Percentiles rank a stretch among this genome's conserved stretches.
Conservation (phyloP, 1,139 yeast species). For the Oligophagozyma castellii region DNA sequence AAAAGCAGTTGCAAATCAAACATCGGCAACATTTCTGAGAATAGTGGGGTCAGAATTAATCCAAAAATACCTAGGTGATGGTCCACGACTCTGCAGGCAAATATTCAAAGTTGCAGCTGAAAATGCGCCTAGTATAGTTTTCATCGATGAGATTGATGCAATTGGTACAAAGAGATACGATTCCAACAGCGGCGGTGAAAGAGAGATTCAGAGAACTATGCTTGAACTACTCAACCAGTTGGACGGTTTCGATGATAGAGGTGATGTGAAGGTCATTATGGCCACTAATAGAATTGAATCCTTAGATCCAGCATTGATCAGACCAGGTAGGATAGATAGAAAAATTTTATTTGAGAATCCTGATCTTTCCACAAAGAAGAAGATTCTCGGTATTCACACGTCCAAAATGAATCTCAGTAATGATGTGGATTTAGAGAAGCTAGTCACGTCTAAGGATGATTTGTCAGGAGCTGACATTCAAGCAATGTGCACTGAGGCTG, state of each 20-base stretch:
- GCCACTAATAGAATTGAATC: conserved; percentile 95
- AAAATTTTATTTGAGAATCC: conserved; percentile 95
- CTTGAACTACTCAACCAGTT: conserved; percentile 89
- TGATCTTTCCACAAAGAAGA: conserved; percentile 82
- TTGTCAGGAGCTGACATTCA: conserved; percentile 96
- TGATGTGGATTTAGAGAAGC: conserved; percentile 81
- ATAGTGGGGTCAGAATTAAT: conserved; percentile 95
- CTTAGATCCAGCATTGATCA: conserved; percentile 91
- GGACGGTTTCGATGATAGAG: conserved; percentile 97
- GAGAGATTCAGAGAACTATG: conserved; percentile 98
- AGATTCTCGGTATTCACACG: conserved; percentile 87
- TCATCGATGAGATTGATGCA: conserved; percentile 98
- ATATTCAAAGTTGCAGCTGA: conserved; percentile 95
- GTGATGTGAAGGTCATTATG: conserved; percentile 97
- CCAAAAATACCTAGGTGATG: conserved; percentile 96
- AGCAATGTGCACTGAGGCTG: conserved; percentile 98
- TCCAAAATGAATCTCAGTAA: conserved; percentile 82
- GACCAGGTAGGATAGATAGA: conserved; percentile 98
- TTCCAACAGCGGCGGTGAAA: conserved; percentile 91
- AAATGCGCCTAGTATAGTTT: conserved; percentile 94
- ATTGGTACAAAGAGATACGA: conserved; percentile 97
- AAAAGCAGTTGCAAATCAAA: conserved; percentile 96
- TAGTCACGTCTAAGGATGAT: conserved; percentile 88
- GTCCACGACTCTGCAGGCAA: conserved; percentile 89
- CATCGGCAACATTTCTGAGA: conserved; percentile 90